Evolutionary conservation across 495 filamentous ascomycete species (phyloP).

Genomic region (Xylaria cubensis): DNA sequence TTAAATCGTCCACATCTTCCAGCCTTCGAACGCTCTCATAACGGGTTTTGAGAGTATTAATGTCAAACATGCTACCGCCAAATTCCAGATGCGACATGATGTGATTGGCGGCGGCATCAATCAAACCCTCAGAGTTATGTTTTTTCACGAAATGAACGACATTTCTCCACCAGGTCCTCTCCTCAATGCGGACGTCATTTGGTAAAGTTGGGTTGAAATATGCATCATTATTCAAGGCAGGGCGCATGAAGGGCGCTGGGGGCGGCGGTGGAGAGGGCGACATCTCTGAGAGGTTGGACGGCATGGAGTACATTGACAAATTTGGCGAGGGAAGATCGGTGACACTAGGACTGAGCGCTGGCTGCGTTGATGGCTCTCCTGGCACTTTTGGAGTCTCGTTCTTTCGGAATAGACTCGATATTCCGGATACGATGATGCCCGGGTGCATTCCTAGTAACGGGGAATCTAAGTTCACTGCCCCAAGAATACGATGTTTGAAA

Average conservation of each 20-base stretch:
- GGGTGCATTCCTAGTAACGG: conserved; percentile 91
- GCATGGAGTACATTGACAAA: conserved; percentile 45
- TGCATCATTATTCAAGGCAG: conserved; percentile 55
- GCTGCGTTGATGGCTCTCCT: conserved; percentile 27
- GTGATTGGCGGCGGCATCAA: conserved; percentile 72
- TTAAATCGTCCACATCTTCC: conserved; percentile 68
- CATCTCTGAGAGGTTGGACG: conserved; percentile 38
- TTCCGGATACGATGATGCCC: conserved; percentile 79
- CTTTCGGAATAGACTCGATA: conserved; percentile 76
- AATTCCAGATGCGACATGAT: conserved; percentile 84
- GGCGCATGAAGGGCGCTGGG: conserved; percentile 26
- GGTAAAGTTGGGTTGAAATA: conserved; percentile 75
- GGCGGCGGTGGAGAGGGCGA: conserved; percentile 34
- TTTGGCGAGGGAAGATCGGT: conserved; percentile 40
- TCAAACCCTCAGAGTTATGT: conserved; percentile 68
- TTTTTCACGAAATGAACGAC: conserved; percentile 81
- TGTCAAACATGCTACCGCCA: conserved; percentile 80
- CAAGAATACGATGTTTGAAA: conserved; percentile 79
- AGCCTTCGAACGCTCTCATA: conserved; percentile 70
- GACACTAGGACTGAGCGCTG: conserved; percentile 24
- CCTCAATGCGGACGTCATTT: conserved; percentile 71
- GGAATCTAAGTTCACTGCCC: conserved; percentile 83
- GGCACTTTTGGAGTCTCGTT: conserved; percentile 43
- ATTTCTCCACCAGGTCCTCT: conserved; percentile 69
- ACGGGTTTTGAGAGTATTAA: conserved; percentile 68